Evolutionary conservation across 257 asterid species (phyloP).

Genomic region (Ehretia macrophylla): DNA sequence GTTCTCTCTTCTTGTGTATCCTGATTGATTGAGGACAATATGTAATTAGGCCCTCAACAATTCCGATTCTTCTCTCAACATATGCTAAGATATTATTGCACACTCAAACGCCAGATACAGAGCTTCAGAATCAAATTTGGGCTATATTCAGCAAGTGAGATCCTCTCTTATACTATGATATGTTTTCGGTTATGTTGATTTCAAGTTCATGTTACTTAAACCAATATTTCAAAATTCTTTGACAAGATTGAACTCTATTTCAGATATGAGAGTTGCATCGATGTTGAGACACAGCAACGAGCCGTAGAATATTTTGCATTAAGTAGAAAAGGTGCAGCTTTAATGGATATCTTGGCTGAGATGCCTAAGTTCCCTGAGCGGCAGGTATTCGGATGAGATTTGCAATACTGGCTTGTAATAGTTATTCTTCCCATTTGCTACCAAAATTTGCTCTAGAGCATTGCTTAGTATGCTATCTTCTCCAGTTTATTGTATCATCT

Average conservation of each 20-base stretch:
- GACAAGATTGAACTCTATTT: slow-evolving; percentile 11
- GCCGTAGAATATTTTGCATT: slow-evolving; percentile 84
- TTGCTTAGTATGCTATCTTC: no score
- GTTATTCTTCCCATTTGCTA: no score
- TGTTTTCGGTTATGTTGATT: no score
- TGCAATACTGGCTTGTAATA: not conserved
- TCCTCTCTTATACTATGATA: not conserved
- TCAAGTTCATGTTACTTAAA: slow-evolving; percentile 5
- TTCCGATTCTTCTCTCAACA: slow-evolving; percentile 87
- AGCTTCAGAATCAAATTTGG: slow-evolving; percentile 82
- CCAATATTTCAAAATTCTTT: slow-evolving; percentile 16
- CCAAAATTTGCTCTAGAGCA: no score
- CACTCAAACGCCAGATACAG: slow-evolving; percentile 77
- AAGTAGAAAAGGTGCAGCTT: slow-evolving; percentile 85
- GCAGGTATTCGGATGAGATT: slow-evolving; percentile 48
- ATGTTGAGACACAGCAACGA: slow-evolving; percentile 92
- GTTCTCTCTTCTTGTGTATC: slow-evolving; percentile 2
- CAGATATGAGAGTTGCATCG: slow-evolving; percentile 91
- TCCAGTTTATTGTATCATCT: no score
- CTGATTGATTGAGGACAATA: slow-evolving; percentile 21
- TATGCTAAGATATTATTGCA: slow-evolving; percentile 94
- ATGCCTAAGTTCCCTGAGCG: slow-evolving; percentile 98
- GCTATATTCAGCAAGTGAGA: slow-evolving; percentile 75
- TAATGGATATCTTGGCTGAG: slow-evolving; percentile 87
- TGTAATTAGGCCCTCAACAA: slow-evolving; percentile 67